Conservation (phyloP, 2,329 filamentous ascomycete genomes). For the Chaetomium olivaceum region DNA sequence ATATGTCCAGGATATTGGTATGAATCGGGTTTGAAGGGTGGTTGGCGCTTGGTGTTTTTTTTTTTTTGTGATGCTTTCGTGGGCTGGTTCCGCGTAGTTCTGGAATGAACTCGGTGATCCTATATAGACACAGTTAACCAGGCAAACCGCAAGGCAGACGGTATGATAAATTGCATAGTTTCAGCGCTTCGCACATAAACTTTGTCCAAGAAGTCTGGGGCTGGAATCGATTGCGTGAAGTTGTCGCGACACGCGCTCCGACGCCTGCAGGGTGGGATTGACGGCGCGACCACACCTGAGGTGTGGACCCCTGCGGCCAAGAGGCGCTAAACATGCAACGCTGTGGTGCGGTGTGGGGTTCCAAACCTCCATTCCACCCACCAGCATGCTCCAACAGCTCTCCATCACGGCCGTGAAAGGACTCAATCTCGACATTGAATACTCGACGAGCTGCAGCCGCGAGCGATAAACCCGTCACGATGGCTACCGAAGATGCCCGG, state of each 20-base stretch:
- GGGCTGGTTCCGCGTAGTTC: constrained; percentile 26
- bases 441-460: no score
- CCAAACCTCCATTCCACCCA: constrained; percentile 1
- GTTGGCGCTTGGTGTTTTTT: constrained; percentile 17
- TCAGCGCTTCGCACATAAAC: background rate
- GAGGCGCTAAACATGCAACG: background rate
- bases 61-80: constrained; percentile 15
- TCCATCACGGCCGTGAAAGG: background rate
- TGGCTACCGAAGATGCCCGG: constrained; percentile 83
- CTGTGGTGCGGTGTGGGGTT: background rate
- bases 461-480: constrained; percentile 38
- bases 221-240: background rate
- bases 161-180: constrained; percentile 9
- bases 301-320: constrained; percentile 11
- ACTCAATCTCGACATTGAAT: background rate
- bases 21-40: background rate
- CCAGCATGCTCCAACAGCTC: background rate
- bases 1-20: background rate
- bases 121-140: constrained; percentile 11
- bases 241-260: background rate
- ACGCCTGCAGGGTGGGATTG: background rate
- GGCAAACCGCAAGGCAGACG: constrained; percentile 12
- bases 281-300: no score
- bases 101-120: background rate
- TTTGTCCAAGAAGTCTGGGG: background rate